phyloP scores from a whole-genome alignment of 768 basidiomycete genomes.

The Russula emetica region DNA sequence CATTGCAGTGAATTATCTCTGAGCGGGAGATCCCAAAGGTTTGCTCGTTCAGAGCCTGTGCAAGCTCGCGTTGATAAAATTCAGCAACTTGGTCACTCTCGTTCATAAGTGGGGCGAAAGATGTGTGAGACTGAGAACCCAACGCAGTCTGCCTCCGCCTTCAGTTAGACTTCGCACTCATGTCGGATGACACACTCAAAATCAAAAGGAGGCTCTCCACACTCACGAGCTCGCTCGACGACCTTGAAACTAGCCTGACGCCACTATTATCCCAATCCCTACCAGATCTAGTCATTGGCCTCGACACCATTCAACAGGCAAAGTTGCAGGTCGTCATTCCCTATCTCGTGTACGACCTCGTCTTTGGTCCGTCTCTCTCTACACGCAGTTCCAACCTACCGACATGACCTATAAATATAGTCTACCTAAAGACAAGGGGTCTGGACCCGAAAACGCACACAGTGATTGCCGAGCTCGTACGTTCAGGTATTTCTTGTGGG shows the following conservation, averaged over 20 bases:
- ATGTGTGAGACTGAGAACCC: background rate
- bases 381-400: background rate
- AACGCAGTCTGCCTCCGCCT: too few species aligned
- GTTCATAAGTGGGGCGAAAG: conserved; percentile 1
- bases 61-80: conserved; percentile 25
- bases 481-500: conserved; percentile 20
- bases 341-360: conserved; percentile 79
- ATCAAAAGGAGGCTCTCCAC: conserved; percentile 42
- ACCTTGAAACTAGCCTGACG: conserved; percentile 61
- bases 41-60: conserved; percentile 22
- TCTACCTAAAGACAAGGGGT: conserved; percentile 76
- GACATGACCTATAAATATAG: conserved; percentile 36
- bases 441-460: conserved; percentile 77
- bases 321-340: conserved; percentile 75
- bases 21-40: conserved; percentile 16
- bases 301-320: conserved; percentile 75
- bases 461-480: conserved; percentile 66
- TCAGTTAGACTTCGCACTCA: conserved; percentile 17
- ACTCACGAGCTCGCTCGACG: conserved; percentile 57
- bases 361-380: conserved; percentile 60
- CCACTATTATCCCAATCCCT: conserved; percentile 65
- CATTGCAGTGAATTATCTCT: conserved; percentile 1
- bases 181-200: conserved; percentile 39
- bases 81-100: background rate
- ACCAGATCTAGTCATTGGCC: conserved; percentile 56